Percentiles rank a stretch among this genome's conserved stretches.
Conservation (phyloP, 176 grass and related monocot genomes). For the Lolium multiflorum region DNA sequence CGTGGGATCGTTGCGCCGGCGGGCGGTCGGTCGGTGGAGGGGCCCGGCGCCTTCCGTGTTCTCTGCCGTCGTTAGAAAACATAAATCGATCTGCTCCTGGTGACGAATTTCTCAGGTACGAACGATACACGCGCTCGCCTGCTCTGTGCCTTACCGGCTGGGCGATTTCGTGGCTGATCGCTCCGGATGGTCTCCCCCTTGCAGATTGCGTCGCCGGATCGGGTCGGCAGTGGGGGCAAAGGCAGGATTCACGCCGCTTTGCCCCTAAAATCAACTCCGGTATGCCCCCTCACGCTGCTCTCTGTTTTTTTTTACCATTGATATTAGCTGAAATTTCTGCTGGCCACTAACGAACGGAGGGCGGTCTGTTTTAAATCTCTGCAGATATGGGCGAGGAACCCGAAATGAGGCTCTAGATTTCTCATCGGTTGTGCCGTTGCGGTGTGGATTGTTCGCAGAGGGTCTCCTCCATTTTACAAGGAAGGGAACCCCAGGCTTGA, state of each 20-base stretch:
- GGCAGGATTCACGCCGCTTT: conserved; percentile 21
- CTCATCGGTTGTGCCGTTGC: conserved; percentile 1
- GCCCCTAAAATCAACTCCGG: conserved; percentile 1
- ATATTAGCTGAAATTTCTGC: not conserved
- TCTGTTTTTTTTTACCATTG: not conserved
- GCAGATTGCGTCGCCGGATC: conserved; percentile 8
- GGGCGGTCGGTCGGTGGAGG: conserved; percentile 13
- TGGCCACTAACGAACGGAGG: not conserved
- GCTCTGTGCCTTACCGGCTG: not conserved
- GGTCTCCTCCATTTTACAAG: conserved; percentile 62
- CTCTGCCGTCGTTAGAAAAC: not conserved
- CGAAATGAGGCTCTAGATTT: conserved; percentile 39
- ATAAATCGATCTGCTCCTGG: not conserved
- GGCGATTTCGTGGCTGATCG: not conserved
- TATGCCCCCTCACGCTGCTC: conserved; percentile 6
- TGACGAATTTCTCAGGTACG: conserved; percentile 1
- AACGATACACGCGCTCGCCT: not conserved
- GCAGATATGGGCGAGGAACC: conserved; percentile 36
- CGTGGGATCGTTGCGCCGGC: conserved; percentile 22
- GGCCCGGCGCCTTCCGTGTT: not conserved
- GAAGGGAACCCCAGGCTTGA: conserved; percentile 48
- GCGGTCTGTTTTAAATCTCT: not conserved
- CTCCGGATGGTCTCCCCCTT: not conserved
- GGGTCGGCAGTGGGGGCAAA: conserved; percentile 4
- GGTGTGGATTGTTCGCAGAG: conserved; percentile 29